Evolutionary conservation across 2,329 filamentous ascomycete species (phyloP).

Genomic region (Cercospora sojina): DNA sequence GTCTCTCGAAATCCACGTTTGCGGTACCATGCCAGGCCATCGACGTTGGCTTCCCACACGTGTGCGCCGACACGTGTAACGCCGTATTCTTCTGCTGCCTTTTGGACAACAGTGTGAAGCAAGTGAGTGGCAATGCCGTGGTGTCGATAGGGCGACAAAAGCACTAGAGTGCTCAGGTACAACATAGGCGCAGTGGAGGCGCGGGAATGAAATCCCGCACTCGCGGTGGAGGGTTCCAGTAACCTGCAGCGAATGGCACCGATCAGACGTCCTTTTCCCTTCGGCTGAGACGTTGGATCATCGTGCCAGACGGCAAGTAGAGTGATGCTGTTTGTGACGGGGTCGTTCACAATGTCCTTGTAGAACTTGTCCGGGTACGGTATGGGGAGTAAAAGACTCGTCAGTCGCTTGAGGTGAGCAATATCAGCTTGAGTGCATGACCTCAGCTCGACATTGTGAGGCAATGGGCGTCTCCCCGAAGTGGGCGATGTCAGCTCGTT

Average conservation of each 20-base stretch:
- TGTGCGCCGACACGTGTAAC: constrained; percentile 58
- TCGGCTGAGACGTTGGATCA: constrained; percentile 33
- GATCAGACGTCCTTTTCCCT: constrained; percentile 41
- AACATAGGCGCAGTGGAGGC: constrained; percentile 41
- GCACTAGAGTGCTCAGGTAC: constrained; percentile 61
- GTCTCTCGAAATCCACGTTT: constrained; percentile 57
- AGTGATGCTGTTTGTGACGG: constrained; percentile 53
- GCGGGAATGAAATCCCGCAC: neutral
- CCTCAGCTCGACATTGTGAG: constrained; percentile 54
- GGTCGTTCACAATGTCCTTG: constrained; percentile 58
- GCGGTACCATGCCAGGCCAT: constrained; percentile 60
- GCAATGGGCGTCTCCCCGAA: constrained; percentile 12
- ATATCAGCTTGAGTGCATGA: constrained; percentile 55
- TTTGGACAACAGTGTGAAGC: constrained; percentile 42
- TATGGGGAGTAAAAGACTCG: constrained; percentile 59
- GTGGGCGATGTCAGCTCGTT: neutral
- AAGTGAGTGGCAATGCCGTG: constrained; percentile 59
- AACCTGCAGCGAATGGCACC: constrained; percentile 51
- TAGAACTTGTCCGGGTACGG: constrained; percentile 63
- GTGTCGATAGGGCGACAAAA: constrained; percentile 60
- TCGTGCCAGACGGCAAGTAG: constrained; percentile 61
- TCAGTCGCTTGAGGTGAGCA: constrained; percentile 57
- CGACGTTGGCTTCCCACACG: constrained; percentile 63
- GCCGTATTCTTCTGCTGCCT: constrained; percentile 49
- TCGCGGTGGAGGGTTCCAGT: constrained; percentile 32